Conservation (phyloP, 208 protist genomes). For the Blastocrithidia nonstop region DNA sequence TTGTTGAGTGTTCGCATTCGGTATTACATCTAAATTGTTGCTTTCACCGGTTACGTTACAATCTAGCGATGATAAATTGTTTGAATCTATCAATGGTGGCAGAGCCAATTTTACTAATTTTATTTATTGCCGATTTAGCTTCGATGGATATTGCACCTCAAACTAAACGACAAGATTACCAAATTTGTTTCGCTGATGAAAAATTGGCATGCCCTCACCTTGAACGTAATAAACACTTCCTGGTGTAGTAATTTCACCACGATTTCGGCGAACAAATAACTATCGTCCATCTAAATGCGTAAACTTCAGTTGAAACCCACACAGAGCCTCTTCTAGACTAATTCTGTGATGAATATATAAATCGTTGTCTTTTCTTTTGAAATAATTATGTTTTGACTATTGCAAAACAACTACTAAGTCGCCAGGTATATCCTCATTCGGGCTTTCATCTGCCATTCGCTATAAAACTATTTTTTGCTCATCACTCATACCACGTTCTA, state of each 20-base stretch:
- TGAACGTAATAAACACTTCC: conserved; percentile 41
- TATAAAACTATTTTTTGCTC: conserved; percentile 24
- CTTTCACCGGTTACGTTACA: conserved; percentile 1
- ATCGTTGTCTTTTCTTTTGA: conserved; percentile 84
- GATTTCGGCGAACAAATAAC: conserved; percentile 58
- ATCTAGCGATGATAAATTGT: neutral
- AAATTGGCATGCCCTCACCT: conserved; percentile 66
- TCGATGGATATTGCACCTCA: conserved; percentile 34
- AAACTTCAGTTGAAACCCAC: conserved; percentile 82
- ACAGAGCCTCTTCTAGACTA: conserved; percentile 89
- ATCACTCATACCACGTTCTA: conserved; percentile 51
- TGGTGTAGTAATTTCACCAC: conserved; percentile 52
- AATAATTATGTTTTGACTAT: conserved; percentile 83
- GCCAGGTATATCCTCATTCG: conserved; percentile 33
- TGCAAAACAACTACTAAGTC: conserved; percentile 93
- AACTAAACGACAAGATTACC: conserved; percentile 68
- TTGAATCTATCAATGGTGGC: conserved; percentile 24
- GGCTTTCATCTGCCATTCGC: conserved; percentile 28
- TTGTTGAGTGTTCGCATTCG: conserved; percentile 21
- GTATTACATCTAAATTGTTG: conserved; percentile 39
- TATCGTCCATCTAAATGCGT: conserved; percentile 80
- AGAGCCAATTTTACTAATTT: conserved; percentile 20
- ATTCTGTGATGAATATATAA: conserved; percentile 83
- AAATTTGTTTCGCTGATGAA: conserved; percentile 13
- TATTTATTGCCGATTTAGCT: conserved; percentile 20